Evolutionary conservation across 108 stramenopile species (phyloP), one percentile per base, ranked within the genome.

Genomic region (Cyclostephanos tholiformis): DNA sequence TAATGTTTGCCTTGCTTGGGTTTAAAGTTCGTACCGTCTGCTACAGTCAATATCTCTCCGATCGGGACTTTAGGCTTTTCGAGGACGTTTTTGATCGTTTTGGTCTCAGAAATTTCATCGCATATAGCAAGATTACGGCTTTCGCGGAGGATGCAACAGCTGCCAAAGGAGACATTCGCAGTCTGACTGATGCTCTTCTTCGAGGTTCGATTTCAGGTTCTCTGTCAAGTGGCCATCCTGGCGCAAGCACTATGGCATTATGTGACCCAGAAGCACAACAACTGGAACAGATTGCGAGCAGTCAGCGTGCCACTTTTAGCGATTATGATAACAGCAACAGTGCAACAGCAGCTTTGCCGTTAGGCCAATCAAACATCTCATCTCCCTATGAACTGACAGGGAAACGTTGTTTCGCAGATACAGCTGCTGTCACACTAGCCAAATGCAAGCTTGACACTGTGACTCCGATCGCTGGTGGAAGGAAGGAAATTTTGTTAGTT

Each of bases 11-110:
- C n/a, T 61, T 88, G 27, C 70, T 88, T 6, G 87, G 87, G 2
- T 88, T 88, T 52, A 46, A 49, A 32, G 87, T 84, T 38, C 79
- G 87, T 12, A 84, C 83, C 46, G 85, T 88, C 12, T 88, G 87
- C 65, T 88, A 88, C 81, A 86, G 85, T 63, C 85, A 86, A 43
- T 86, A 86, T 59, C 82, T 88, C 13, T 86, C 85, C 12, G 57
- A 26, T 17, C 80, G 87, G 16, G 87, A 88, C 63, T 84, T 71
- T 23, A 60, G 55, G 6, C 63, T 86, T 12, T 88, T 88, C 57
- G 72, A 76, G 30, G 83, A 86, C 32, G 80, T 88, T 10, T 88
- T 88, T 60, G 48, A 76, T 19, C 48, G 50, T 17, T 76, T 88
- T 38, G 72, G 76, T 55, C 59, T 84, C 30, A 50, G 48, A 13